Evolutionary conservation across 2,329 filamentous ascomycete genomes (phyloP), one percentile per base, ranked within the genome.

Genomic region (Xylariaceae sp.): DNA sequence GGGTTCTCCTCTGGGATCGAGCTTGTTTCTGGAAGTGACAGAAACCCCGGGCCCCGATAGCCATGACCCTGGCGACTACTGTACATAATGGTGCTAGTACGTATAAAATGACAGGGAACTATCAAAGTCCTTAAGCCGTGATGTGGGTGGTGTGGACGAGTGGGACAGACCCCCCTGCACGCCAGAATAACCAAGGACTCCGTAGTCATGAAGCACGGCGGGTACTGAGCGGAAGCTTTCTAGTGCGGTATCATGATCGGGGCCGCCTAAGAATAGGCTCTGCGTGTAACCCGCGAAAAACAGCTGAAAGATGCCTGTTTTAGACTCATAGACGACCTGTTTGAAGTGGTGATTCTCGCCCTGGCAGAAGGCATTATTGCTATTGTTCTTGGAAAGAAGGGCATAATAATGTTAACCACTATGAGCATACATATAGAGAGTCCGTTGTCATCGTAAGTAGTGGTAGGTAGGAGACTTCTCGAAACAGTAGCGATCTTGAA

Each of bases 121-220:
- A 9, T 13, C 6, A 30, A 39, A 16, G 16, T 44, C 15, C 16
- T 15, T 35, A 35, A 27, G 36, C 47, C 43, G 33, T 48, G 42
- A 44, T 37, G 43, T 35, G 23, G 32, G 44, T 16, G 21, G n/a
- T n/a, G n/a, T n/a, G n/a, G n/a, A n/a, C n/a, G n/a, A n/a, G n/a
- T n/a, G n/a, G n/a, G n/a, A n/a, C n/a, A n/a, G n/a, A n/a, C 29
- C 40, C 27, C 39, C 33, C 53, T 47, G 27, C 35, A 54, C 23
- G 13, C 18, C 32, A 32, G 30, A 21, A 18, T 27, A 21, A 29
- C 24, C 39, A 44, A 30, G 29, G 30, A 37, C 27, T 41, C 24
- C 13, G 32, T 23, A 13, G 27, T 36, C 30, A 36, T 24, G 29
- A 44, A 35, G 50, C 23, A 18, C 27, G 36, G 11, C 21, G 11